Percentiles rank a stretch among this genome's conserved stretches.
These are phyloP conservation scores for Paracamarosporium sp. DNA, from an alignment of 2,329 filamentous ascomycete species.

Conservation along the genomic window DNA sequence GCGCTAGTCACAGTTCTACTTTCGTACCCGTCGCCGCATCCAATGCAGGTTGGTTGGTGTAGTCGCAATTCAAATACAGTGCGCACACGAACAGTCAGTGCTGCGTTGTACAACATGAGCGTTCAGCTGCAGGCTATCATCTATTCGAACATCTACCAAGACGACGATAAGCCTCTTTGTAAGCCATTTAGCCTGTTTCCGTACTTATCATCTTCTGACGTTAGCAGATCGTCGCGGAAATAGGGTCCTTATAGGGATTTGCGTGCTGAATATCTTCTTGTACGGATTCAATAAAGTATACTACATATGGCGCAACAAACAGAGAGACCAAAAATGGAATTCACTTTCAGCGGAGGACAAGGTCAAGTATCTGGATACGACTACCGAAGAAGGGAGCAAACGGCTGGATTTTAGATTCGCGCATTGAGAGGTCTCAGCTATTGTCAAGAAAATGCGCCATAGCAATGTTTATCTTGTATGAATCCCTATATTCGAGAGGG, in stretches of 20 bases:
- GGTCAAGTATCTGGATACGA: slow-evolving; percentile 53
- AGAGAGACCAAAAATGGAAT: slow-evolving; percentile 54
- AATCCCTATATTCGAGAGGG: not conserved
- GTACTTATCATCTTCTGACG: not conserved
- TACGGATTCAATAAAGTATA: slow-evolving; percentile 42
- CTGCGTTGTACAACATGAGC: slow-evolving; percentile 62
- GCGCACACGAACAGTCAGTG: slow-evolving; percentile 64
- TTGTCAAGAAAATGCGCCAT: no score
- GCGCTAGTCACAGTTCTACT: slow-evolving; percentile 44
- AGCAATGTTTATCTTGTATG: no score
- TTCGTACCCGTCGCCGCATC: slow-evolving; percentile 48
- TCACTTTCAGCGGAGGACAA: slow-evolving; percentile 51
- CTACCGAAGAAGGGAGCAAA: slow-evolving; percentile 46
- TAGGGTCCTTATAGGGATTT: slow-evolving; percentile 35
- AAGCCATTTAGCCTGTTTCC: not conserved
- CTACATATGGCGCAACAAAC: slow-evolving; percentile 39
- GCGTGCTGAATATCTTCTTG: slow-evolving; percentile 37
- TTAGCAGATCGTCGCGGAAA: slow-evolving; percentile 22
- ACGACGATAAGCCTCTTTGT: slow-evolving; percentile 59
- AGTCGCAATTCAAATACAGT: slow-evolving; percentile 67
- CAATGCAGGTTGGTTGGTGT: slow-evolving; percentile 62
- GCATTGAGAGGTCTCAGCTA: slow-evolving; percentile 21
- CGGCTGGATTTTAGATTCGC: slow-evolving; percentile 45
- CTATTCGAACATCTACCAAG: slow-evolving; percentile 29
- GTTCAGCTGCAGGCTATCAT: slow-evolving; percentile 26